Conservation (phyloP, 106 monocot genomes). For the Narthecium ossifragum region DNA sequence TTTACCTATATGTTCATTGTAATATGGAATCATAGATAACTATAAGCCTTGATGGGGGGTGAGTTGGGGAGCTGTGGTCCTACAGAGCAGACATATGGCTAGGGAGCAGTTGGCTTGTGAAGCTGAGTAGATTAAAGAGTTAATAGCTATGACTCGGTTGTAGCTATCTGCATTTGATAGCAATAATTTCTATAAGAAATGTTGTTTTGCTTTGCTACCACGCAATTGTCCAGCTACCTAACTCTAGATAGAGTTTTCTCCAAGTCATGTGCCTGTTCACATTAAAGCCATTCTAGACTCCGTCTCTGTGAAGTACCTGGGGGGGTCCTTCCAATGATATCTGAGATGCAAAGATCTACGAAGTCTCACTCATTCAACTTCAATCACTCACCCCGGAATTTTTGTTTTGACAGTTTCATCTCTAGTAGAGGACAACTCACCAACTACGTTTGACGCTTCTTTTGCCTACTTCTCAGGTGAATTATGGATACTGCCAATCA, state of each 20-base stretch:
- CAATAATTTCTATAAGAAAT: neutral
- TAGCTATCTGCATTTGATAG: neutral
- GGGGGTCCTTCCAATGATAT: too few relatives aligned
- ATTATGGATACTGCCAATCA: too few relatives aligned
- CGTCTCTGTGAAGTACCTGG: too few relatives aligned
- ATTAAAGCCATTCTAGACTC: too few relatives aligned
- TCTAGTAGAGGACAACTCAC: too few relatives aligned
- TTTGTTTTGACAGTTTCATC: too few relatives aligned
- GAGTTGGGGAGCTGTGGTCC: slow-evolving; percentile 1
- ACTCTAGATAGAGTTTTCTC: neutral
- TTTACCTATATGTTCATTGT: neutral
- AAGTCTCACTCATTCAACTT: too few relatives aligned
- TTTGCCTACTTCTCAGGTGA: too few relatives aligned
- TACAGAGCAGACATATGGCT: neutral
- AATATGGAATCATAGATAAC: neutral
- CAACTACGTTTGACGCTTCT: too few relatives aligned
- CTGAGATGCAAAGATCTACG: too few relatives aligned
- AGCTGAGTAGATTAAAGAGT: neutral
- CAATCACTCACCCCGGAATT: too few relatives aligned
- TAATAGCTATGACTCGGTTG: neutral
- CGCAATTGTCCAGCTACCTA: neutral
- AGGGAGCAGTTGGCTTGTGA: neutral
- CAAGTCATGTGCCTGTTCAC: neutral
- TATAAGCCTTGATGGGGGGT: too few relatives aligned
- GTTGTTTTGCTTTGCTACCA: neutral